Base-by-base conservation (phyloP, 2,329 filamentous ascomycete genomes). In the Dactylellina parvicollis region DNA sequence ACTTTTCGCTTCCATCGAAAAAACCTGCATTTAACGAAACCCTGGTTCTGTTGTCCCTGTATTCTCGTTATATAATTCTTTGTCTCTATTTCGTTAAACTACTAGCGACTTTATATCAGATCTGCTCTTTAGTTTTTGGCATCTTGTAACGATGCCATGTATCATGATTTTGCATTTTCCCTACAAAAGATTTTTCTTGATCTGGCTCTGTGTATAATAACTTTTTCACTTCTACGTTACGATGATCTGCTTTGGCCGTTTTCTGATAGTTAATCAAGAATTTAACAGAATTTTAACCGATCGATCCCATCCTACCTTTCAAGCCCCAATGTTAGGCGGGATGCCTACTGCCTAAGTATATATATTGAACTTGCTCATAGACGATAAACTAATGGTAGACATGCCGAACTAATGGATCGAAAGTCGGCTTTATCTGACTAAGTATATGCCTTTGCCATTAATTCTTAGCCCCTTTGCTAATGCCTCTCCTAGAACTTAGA, bases 171-270 rank as follows among this genome's bases (percentile, higher is more conserved):
- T 30, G 10, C 28, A 20, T 14, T 36, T 46, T 42, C 24, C 40
- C 18, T 60, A 14, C 22, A 50, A 50, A 24, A 54, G 26, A 10
- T 55, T 54, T 36, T 54, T 16, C 46, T 49, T 54, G 16, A 7
- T 38, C 38, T 47, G 36, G 60, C 24, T 30, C 30, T 54, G 46
- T 42, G 54, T 71, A 52, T 61, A 54, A 64, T 75, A 65, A 49
- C 57, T 50, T 24, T 5, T 67, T 57, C 38, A 20, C 50, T 70
- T 73, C 20, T 56, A 26, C 14, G 14, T 46, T 26, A 56, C 18
- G 28, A n/a, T 61, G 50, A 55, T 57, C 49, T 49, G 57, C 28
- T 56, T 65, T 65, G 22, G 32, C 34, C 32, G n/a, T 57, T 40
- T 50, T 44, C n/a, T 55, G 16, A n/a, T 30, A 36, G 18, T 49